These are phyloP conservation scores for Leccinellum albellum DNA, from an alignment of 768 basidiomycete species.

Conservation along the genomic window DNA sequence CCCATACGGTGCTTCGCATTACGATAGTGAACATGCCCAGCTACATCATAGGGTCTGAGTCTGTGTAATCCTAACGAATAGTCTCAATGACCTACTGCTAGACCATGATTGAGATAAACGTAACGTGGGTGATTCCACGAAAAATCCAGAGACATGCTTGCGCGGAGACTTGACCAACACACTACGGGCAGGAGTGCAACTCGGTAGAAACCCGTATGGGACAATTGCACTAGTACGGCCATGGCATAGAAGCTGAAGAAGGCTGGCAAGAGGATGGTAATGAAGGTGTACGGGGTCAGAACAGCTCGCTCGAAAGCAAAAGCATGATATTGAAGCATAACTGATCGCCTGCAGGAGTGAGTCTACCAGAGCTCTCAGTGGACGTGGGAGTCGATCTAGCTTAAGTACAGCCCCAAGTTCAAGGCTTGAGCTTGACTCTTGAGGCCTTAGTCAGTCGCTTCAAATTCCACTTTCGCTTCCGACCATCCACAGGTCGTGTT, in stretches of 20 bases:
- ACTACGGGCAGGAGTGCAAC: constrained; percentile 48
- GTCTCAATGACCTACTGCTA: constrained; percentile 19
- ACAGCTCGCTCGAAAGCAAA: constrained; percentile 14
- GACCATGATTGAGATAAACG: constrained; percentile 19
- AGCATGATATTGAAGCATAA: constrained; percentile 10
- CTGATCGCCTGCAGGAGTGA: neutral
- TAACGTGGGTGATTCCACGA: constrained; percentile 13
- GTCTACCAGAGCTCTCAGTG: neutral
- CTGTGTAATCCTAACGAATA: too few relatives aligned
- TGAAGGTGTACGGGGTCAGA: constrained; percentile 28
- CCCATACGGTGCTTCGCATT: constrained; percentile 26
- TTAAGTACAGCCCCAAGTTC: too few relatives aligned
- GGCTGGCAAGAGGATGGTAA: constrained; percentile 39
- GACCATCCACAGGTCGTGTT: too few relatives aligned
- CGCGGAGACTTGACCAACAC: constrained; percentile 41
- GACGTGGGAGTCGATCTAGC: too few relatives aligned
- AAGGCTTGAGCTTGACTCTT: too few relatives aligned
- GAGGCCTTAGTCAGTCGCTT: too few relatives aligned
- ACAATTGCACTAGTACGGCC: constrained; percentile 50
- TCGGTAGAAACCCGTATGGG: constrained; percentile 41
- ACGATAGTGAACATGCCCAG: constrained; percentile 21
- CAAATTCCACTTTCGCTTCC: too few relatives aligned
- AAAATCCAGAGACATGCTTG: constrained; percentile 28
- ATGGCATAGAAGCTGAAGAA: constrained; percentile 46
- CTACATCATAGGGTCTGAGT: constrained; percentile 10